Evolutionary conservation across 2,329 filamentous ascomycete species (phyloP), one percentile per base, ranked within the genome.

Genomic region (Sclerotinia sclerotiorum): DNA sequence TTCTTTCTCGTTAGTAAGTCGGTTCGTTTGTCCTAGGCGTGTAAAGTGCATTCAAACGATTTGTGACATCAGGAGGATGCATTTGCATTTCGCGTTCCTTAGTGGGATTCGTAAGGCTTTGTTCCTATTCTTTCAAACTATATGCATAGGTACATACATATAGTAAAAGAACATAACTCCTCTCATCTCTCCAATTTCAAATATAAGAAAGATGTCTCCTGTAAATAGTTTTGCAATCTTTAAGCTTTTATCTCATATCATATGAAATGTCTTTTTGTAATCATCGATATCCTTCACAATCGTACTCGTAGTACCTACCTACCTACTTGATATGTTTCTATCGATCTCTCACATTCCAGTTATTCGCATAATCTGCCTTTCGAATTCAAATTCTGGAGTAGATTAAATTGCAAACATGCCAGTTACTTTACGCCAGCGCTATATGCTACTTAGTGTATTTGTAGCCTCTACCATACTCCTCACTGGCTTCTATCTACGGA

Each of bases 401-500:
- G 57, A n/a, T 61, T n/a, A 61, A 42, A 32, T 61, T 48, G n/a
- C 27, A 61, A 44, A 32, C 27, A 52, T 63, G 48, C 8, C 32
- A 39, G 24, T 52, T n/a, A 35, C 46, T 52, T 27, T 63, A 24
- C 60, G 48, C 46, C 60, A 52, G 46, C 48, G 60, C 46, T 63
- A 52, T 63, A 42, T 51, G 48, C 60, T 63, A 17, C 60, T 63
- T 52, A 27, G 46, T 24, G 32, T 52, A 27, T 49, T 52, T 24
- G 60, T 63, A 63, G 29, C 29, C 5, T 49, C 32, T 1, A 63
- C 60, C 29, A 52, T 63, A 35, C 29, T 49, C 5, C 44, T 52
- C 15, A 49, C n/a, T 63, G 60, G 35, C 6, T 65, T 65, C n/a
- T 55, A 56, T 24, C 51, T 65, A 48, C 39, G 13, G 35, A 27